phyloP scores from a whole-genome alignment of 257 asterid species.

The Nicotiana otophora region DNA sequence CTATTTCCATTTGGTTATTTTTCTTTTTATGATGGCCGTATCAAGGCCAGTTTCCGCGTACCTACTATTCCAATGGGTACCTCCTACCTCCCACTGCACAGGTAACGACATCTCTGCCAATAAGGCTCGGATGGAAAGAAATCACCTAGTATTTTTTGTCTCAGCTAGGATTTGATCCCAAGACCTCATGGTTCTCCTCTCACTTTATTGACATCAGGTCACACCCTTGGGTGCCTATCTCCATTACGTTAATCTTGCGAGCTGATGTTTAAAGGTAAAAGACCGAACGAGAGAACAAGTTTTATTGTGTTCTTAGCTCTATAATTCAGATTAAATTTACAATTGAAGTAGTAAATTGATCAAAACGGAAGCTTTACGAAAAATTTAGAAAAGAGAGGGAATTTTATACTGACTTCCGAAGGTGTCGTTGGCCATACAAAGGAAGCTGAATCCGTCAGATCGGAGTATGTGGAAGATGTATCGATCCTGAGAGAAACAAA shows the following conservation, averaged over 20 bases:
- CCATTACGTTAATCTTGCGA: not conserved
- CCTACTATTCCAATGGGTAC: no score
- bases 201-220: no score
- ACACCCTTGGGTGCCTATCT: not conserved
- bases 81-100: no score
- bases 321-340: no score
- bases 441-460: conserved; percentile 76
- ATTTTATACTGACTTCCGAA: conserved; percentile 63
- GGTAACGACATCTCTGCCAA: no score
- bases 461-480: conserved; percentile 89
- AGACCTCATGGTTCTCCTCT: no score
- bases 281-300: not conserved
- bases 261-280: not conserved
- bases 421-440: conserved; percentile 98
- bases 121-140: no score
- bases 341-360: no score
- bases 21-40: no score
- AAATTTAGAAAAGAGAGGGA: not conserved
- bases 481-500: conserved; percentile 95
- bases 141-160: no score
- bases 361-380: not conserved
- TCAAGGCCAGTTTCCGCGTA: no score
- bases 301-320: not conserved
- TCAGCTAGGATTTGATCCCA: no score
- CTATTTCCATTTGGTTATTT: not conserved